These are phyloP conservation scores for Aureobasidium melanogenum DNA, from an alignment of 2,329 filamentous ascomycete genomes.

Conservation along the genomic window DNA sequence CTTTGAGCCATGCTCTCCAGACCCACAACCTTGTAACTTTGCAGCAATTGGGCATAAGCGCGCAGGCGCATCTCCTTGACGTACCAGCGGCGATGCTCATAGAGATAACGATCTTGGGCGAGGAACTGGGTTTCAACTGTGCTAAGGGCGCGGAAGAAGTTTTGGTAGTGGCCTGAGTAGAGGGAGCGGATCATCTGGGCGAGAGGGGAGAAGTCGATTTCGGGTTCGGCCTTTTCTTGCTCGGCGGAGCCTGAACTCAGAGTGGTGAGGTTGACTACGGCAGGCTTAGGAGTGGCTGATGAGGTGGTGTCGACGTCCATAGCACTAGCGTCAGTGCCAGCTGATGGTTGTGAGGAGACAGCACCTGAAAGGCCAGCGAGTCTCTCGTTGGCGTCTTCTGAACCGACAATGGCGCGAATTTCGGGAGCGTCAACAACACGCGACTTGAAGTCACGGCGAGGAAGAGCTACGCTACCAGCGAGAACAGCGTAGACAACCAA, in stretches of 20 bases:
- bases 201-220: constrained; percentile 82
- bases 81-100: constrained; percentile 95
- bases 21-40: constrained; percentile 96
- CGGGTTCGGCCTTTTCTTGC: constrained; percentile 67
- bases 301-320: constrained; percentile 29
- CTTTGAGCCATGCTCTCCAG: constrained; percentile 93
- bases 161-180: constrained; percentile 89
- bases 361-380: constrained; percentile 72
- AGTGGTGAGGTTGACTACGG: constrained; percentile 80
- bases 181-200: constrained; percentile 82
- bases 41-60: constrained; percentile 91
- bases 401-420: constrained; percentile 90
- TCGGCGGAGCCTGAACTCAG: constrained; percentile 58
- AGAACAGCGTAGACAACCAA: constrained; percentile 94
- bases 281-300: constrained; percentile 46
- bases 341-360: constrained; percentile 70
- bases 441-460: constrained; percentile 96
- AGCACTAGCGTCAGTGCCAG: constrained; percentile 59
- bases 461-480: constrained; percentile 85
- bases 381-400: constrained; percentile 69
- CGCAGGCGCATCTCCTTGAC: constrained; percentile 96
- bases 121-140: constrained; percentile 90
- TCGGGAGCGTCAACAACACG: constrained; percentile 98
- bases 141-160: constrained; percentile 84
- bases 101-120: constrained; percentile 85